These are phyloP conservation scores for Leishmania major DNA, from an alignment of 208 protist genomes.

Conservation along the genomic window DNA sequence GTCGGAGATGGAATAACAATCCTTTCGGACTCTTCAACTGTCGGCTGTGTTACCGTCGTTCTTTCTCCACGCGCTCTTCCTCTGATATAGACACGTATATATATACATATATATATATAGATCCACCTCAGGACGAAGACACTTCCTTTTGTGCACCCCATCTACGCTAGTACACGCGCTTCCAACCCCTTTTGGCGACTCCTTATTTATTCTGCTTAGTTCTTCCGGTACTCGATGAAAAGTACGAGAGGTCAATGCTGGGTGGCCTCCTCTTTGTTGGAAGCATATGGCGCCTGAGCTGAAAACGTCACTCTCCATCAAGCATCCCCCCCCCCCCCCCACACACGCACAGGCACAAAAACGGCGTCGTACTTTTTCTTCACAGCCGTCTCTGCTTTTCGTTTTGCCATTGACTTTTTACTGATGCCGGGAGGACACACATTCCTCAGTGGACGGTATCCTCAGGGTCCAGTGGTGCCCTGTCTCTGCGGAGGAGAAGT, in stretches of 20 bases:
- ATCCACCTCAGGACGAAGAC: neutral
- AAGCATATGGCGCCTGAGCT: too few species aligned
- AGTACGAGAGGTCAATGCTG: neutral
- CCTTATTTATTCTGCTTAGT: neutral
- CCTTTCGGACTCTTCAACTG: neutral
- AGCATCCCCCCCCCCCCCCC: too few species aligned
- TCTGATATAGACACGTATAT: too few species aligned
- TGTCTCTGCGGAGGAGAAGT: neutral
- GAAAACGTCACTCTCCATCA: too few species aligned
- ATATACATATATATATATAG: too few species aligned
- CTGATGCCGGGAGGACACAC: neutral
- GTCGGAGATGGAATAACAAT: neutral
- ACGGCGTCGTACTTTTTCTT: neutral
- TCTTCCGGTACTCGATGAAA: neutral
- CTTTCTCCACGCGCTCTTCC: neutral
- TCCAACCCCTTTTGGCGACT: neutral
- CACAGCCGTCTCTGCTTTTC: neutral
- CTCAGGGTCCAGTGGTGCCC: neutral
- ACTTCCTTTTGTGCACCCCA: neutral
- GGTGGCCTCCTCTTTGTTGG: constrained; percentile 32
- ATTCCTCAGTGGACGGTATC: neutral
- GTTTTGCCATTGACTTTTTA: neutral
- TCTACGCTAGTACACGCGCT: neutral
- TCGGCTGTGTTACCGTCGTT: neutral
- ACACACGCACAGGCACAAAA: too few species aligned